Percentiles rank a stretch among this genome's conserved stretches.
phyloP scores from a whole-genome alignment of 148 eudicot species.

The Tetragonia tetragonoides region DNA sequence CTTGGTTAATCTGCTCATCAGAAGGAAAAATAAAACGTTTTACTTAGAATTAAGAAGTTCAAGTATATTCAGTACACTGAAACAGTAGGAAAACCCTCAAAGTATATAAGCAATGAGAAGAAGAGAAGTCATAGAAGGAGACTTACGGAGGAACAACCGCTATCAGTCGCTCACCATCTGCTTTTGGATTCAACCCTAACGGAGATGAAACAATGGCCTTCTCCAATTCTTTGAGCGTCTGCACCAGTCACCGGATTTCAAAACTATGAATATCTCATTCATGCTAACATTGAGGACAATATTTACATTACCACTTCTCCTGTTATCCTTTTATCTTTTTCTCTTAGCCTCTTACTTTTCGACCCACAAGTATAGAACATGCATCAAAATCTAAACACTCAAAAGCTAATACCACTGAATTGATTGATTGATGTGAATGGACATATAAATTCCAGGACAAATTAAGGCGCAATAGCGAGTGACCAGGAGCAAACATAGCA shows the following conservation, averaged over 20 bases:
- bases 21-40: neutral
- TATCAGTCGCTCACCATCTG: slow-evolving; percentile 66
- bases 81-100: neutral
- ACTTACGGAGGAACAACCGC: slow-evolving; percentile 84
- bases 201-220: slow-evolving; percentile 87
- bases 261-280: neutral
- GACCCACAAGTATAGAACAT: neutral
- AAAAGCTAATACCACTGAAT: neutral
- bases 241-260: slow-evolving; percentile 26
- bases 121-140: neutral
- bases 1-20: slow-evolving; percentile 74
- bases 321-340: neutral
- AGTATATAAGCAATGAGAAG: slow-evolving; percentile 9
- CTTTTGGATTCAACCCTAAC: slow-evolving; percentile 74
- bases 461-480: neutral
- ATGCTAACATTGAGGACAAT: neutral
- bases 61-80: neutral
- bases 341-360: neutral
- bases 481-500: slow-evolving; percentile 1
- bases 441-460: neutral
- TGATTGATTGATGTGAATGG: neutral
- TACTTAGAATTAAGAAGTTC: neutral
- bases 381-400: slow-evolving; percentile 7
- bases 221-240: slow-evolving; percentile 82
- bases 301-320: neutral